Conservation (phyloP, 2,329 filamentous ascomycete species). For the Didymella keratinophila region DNA sequence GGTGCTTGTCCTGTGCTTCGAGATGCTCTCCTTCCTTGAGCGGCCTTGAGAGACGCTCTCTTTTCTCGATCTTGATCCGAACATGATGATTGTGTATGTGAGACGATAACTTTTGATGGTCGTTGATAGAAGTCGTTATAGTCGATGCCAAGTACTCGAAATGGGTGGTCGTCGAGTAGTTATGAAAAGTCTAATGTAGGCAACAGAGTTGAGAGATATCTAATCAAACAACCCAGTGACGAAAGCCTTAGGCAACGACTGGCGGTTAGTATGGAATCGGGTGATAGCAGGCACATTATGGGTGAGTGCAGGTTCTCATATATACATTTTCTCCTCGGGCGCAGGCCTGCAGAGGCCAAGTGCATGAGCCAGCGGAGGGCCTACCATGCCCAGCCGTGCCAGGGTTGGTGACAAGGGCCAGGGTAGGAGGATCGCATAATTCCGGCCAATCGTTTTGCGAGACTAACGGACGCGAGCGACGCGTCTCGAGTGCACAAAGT, state of each 20-base stretch:
- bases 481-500: constrained; percentile 20
- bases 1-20: constrained; percentile 50
- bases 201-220: constrained; percentile 39
- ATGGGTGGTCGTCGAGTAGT: constrained; percentile 36
- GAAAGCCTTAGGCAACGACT: constrained; percentile 45
- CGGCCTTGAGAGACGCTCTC: constrained; percentile 47
- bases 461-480: constrained; percentile 14
- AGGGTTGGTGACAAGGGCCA: constrained; percentile 41
- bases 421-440: constrained; percentile 35
- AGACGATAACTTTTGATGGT: constrained; percentile 19
- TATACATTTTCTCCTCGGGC: constrained; percentile 43
- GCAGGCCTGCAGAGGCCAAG: constrained; percentile 15
- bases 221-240: constrained; percentile 34
- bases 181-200: constrained; percentile 41
- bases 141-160: constrained; percentile 20
- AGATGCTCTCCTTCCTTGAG: constrained; percentile 48
- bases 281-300: constrained; percentile 38
- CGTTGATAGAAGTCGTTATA: constrained; percentile 18
- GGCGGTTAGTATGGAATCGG: constrained; percentile 35
- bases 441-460: constrained; percentile 45
- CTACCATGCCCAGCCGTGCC: constrained; percentile 31
- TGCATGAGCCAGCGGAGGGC: constrained; percentile 20
- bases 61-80: constrained; percentile 46
- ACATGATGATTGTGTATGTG: constrained; percentile 40
- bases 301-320: constrained; percentile 40